A percentile compares a stretch with the other conserved stretches of the same genome.
Evolutionary conservation across 495 filamentous ascomycete species (phyloP).

Genomic region (Tuber indicum): DNA sequence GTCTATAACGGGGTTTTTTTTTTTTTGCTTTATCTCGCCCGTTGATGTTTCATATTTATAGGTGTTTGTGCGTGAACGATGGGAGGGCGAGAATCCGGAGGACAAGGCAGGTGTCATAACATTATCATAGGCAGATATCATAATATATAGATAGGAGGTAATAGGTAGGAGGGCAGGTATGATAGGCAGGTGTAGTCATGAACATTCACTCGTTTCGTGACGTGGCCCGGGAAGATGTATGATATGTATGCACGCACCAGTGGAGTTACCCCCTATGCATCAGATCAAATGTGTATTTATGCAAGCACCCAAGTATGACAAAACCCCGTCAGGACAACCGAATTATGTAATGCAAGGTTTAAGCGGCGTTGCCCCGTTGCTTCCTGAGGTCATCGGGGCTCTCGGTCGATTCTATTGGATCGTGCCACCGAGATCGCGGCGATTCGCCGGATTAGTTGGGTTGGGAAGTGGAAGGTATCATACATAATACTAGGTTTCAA

Average conservation of each 20-base stretch:
- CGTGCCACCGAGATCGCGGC: not conserved
- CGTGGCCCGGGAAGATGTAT: not conserved
- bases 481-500: not conserved
- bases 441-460: not conserved
- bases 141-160: not conserved
- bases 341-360: not conserved
- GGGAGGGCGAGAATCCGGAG: not conserved
- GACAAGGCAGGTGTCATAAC: not conserved
- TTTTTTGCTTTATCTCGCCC: not conserved
- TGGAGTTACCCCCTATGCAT: not conserved
- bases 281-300: not conserved
- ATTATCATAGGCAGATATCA: not conserved
- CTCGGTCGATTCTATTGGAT: not conserved
- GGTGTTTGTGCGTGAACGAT: not conserved
- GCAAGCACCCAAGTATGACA: not conserved
- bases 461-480: not conserved
- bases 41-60: constrained; percentile 1
- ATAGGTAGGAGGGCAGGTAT: no score
- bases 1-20: not conserved
- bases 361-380: not conserved
- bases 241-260: not conserved
- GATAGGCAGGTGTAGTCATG: not conserved
- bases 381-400: not conserved
- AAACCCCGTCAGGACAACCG: not conserved
- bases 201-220: constrained; percentile 1